Base-by-base conservation (phyloP, 2,329 filamentous ascomycete species). In the Septoria petroselini region DNA sequence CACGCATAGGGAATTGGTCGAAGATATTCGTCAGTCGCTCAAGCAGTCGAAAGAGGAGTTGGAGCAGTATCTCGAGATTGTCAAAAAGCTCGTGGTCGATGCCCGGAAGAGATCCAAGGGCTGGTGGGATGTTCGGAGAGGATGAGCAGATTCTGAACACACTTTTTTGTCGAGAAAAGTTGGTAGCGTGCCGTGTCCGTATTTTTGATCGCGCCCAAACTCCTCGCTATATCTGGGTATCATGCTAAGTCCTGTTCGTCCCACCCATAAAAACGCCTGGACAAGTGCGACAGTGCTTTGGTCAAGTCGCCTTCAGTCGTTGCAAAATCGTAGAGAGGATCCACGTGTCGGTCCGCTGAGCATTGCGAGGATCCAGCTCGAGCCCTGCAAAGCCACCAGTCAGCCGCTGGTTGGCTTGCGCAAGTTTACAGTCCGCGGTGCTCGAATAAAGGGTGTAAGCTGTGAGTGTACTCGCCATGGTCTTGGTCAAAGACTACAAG, bases 341-440 rank as follows among this genome's bases (percentile, higher is more conserved):
- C 57, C 54, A 59, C 25, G 53, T 50, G 51, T 53, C 40, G 21
- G 50, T 45, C 21, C 34, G 47, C 19, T 25, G 41, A 19, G 57
- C 57, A 30, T 59, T 52, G 6, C 47, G 48, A 14, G 57, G 57
- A 42, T 59, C 54, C 41, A 57, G 49, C 41, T 59, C 47, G 33
- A 57, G 37, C 44, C 50, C 57, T 59, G 47, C 47, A 23, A 27
- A 42, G 35, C 41, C 19, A 46, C 31, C 47, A 51, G 52, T 54
- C 52, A 54, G 51, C 39, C 38, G 27, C 33, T 47, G 34, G 40
- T 40, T n/a, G 44, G 44, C 34, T 35, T 33, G 37, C 27, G 19
- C 33, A 44, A n/a, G n/a, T n/a, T 15, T 11, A 14, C 29, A 11
- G 18, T 34, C 18, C 29, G 30, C n/a, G 9, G 5, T 27, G 23